Conservation (phyloP, 2,329 filamentous ascomycete species). For the Cordyceps militaris region DNA sequence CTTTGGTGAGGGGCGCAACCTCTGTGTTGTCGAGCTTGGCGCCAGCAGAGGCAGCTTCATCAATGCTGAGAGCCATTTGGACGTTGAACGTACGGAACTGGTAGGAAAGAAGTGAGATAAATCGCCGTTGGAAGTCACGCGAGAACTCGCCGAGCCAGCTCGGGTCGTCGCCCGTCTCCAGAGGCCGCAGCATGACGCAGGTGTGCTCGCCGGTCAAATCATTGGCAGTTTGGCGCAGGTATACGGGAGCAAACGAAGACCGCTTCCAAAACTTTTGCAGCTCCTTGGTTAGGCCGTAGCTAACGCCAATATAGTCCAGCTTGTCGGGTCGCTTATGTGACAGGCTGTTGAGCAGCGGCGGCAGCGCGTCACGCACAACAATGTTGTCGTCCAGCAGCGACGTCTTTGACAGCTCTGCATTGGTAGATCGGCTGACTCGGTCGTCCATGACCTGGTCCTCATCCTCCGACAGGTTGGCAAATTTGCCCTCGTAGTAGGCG, state of each 20-base stretch:
- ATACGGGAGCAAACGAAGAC: slow-evolving; percentile 77
- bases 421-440: slow-evolving; percentile 70
- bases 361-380: slow-evolving; percentile 86
- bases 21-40: slow-evolving; percentile 54
- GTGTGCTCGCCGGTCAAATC: slow-evolving; percentile 96
- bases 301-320: slow-evolving; percentile 92
- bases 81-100: slow-evolving; percentile 81
- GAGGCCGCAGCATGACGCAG: slow-evolving; percentile 88
- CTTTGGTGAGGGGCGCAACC: slow-evolving; percentile 56
- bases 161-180: slow-evolving; percentile 60
- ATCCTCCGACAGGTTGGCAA: slow-evolving; percentile 73
- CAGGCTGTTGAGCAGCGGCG: slow-evolving; percentile 84
- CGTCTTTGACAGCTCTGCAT: slow-evolving; percentile 69
- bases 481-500: slow-evolving; percentile 94
- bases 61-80: slow-evolving; percentile 73
- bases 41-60: slow-evolving; percentile 73
- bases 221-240: slow-evolving; percentile 90
- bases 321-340: slow-evolving; percentile 71
- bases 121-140: slow-evolving; percentile 90
- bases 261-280: slow-evolving; percentile 98
- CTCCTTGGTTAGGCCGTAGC: slow-evolving; percentile 79
- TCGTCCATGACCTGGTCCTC: slow-evolving; percentile 46
- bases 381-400: slow-evolving; percentile 81
- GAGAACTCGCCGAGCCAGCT: slow-evolving; percentile 88
- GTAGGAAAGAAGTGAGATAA: slow-evolving; percentile 82